phyloP scores from a whole-genome alignment of 208 protist genomes.

The Angomonas deanei region DNA sequence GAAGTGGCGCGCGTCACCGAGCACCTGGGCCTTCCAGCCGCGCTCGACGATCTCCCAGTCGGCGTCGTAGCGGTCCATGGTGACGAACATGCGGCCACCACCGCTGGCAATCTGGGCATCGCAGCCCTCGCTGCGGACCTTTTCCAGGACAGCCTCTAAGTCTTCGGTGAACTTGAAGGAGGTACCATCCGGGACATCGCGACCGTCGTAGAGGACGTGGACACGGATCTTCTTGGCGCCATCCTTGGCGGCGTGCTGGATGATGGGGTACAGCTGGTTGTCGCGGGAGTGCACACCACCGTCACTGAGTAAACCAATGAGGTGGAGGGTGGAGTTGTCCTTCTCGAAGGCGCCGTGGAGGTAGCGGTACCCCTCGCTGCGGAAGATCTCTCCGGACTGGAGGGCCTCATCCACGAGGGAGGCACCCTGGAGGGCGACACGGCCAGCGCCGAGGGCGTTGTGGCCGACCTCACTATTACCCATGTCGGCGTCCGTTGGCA shows the following conservation, averaged over 20 bases:
- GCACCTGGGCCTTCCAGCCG: constrained; percentile 90
- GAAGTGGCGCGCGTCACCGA: constrained; percentile 88
- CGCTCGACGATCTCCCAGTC: constrained; percentile 95
- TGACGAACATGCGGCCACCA: constrained; percentile 94
- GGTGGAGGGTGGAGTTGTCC: constrained; percentile 78
- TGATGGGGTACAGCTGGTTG: constrained; percentile 88
- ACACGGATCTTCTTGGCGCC: constrained; percentile 87
- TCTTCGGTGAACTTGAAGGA: constrained; percentile 88
- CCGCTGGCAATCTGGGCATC: constrained; percentile 90
- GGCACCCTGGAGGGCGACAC: constrained; percentile 90
- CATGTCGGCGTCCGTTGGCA: constrained; percentile 94
- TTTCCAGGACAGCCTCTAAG: constrained; percentile 82
- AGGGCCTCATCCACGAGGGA: constrained; percentile 93
- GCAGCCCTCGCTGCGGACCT: constrained; percentile 66
- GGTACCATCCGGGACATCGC: constrained; percentile 92
- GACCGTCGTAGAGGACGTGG: constrained; percentile 92
- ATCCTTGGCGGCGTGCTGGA: constrained; percentile 74
- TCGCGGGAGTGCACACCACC: constrained; percentile 93
- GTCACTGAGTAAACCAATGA: constrained; percentile 92
- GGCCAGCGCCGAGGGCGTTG: constrained; percentile 92
- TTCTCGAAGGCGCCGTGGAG: constrained; percentile 76
- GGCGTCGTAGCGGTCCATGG: constrained; percentile 95
- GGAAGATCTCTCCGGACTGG: constrained; percentile 76
- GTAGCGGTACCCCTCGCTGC: constrained; percentile 87
- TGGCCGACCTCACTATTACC: constrained; percentile 96